These are phyloP conservation scores for Pachysandra terminalis DNA, from an alignment of 164 flowering plant species.

Conservation along the genomic window DNA sequence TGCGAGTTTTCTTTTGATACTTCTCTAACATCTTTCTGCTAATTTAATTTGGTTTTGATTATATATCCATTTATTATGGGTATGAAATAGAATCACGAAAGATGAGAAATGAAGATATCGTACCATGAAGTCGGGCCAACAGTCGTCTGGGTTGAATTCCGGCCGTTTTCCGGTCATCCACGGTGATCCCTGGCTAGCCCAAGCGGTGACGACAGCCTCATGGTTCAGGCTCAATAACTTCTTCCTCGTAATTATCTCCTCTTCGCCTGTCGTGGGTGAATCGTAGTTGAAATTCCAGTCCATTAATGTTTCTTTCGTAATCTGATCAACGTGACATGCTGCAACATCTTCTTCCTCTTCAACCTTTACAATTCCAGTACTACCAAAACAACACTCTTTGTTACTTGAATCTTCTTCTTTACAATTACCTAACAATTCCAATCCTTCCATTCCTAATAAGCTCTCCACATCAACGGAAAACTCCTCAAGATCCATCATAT, in stretches of 20 bases:
- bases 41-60: no score
- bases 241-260: conserved; percentile 29
- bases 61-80: no score
- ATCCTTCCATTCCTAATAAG: conserved; percentile 69
- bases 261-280: conserved; percentile 35
- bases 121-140: conserved; percentile 64
- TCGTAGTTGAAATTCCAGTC: conserved; percentile 59
- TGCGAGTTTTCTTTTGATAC: no score
- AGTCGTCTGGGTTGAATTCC: conserved; percentile 43
- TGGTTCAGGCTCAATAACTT: conserved; percentile 52
- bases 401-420: conserved; percentile 23
- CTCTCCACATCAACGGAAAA: conserved; percentile 88
- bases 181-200: conserved; percentile 72
- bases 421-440: conserved; percentile 46
- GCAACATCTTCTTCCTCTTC: conserved; percentile 26
- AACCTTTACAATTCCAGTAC: conserved; percentile 35
- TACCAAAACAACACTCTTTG: conserved; percentile 11
- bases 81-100: no score
- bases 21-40: no score
- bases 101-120: no score
- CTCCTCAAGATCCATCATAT: conserved; percentile 74
- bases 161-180: conserved; percentile 75
- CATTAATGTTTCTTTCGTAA: conserved; percentile 34
- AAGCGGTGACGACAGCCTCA: conserved; percentile 61
- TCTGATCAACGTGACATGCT: conserved; percentile 1